Evolutionary conservation across 176 grass and related monocot species (phyloP).

Genomic region (Oryza glumipatula): DNA sequence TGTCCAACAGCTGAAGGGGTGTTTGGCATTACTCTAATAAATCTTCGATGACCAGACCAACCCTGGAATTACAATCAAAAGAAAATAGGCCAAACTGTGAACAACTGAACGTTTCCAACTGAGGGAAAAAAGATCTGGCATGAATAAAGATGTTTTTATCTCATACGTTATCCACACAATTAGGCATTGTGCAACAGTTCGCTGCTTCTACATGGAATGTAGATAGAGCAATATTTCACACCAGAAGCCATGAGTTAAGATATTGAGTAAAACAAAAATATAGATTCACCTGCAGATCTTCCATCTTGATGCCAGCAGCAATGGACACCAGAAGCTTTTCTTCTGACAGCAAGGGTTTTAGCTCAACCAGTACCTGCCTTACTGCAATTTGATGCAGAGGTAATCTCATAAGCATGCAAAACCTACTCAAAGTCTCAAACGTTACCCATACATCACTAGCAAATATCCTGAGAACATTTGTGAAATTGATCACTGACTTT

Average conservation of each 20-base stretch:
- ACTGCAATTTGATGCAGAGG: slow-evolving; percentile 52
- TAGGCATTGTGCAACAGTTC: background rate
- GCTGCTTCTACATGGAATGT: background rate
- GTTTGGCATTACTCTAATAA: slow-evolving; percentile 99
- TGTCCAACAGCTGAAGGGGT: slow-evolving; percentile 92
- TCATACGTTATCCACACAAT: background rate
- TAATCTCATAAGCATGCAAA: background rate
- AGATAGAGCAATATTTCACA: background rate
- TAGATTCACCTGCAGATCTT: slow-evolving; percentile 79
- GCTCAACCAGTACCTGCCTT: slow-evolving; percentile 75
- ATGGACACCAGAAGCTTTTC: slow-evolving; percentile 96
- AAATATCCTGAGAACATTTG: background rate
- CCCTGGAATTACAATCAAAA: slow-evolving; percentile 55
- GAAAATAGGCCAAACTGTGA: background rate
- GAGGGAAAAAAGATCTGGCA: background rate
- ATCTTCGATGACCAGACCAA: slow-evolving; percentile 83
- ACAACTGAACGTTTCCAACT: background rate
- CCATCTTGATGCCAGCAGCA: slow-evolving; percentile 95
- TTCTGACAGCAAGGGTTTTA: slow-evolving; percentile 79
- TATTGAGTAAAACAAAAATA: background rate
- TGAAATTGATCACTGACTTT: background rate
- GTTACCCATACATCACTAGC: background rate
- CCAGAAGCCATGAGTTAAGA: too few relatives aligned
- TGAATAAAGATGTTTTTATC: slow-evolving; percentile 15
- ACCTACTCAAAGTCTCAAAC: background rate